A percentile compares a stretch with the other conserved stretches of the same genome.
These are phyloP conservation scores for Bonia amplexicaulis DNA, from an alignment of 176 grass and related monocot genomes.

Conservation along the genomic window DNA sequence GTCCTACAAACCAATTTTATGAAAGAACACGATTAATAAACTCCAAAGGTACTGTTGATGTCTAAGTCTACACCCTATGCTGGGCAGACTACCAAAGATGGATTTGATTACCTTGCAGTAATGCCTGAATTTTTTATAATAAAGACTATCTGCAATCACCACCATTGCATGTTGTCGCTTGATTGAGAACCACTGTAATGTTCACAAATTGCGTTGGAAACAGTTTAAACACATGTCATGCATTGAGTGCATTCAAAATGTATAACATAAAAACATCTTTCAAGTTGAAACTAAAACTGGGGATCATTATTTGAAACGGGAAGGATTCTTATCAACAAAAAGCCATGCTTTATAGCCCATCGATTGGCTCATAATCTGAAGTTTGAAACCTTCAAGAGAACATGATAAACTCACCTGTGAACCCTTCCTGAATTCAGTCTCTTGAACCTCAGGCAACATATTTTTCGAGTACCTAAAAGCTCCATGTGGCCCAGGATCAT, in stretches of 20 bases:
- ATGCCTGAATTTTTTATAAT: slow-evolving; percentile 71
- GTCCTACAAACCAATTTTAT: neutral
- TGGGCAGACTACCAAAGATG: neutral
- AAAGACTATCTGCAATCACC: slow-evolving; percentile 68
- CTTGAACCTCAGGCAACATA: slow-evolving; percentile 59
- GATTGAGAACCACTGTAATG: slow-evolving; percentile 70
- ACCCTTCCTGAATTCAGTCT: slow-evolving; percentile 73
- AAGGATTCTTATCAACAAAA: neutral
- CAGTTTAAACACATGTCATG: neutral
- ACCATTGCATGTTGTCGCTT: slow-evolving; percentile 79
- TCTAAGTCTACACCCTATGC: neutral
- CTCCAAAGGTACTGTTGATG: neutral
- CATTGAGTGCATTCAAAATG: neutral
- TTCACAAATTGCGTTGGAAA: neutral
- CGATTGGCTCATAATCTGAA: neutral
- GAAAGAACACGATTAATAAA: neutral
- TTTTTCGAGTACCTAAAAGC: slow-evolving; percentile 57
- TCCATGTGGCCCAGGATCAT: slow-evolving; percentile 85
- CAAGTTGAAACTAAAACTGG: neutral
- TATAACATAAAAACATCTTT: neutral
- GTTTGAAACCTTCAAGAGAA: neutral
- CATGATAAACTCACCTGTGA: slow-evolving; percentile 53
- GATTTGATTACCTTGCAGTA: slow-evolving; percentile 68
- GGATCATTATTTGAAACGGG: neutral
- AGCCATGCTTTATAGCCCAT: neutral